These are phyloP conservation scores for Daldinia decipiens DNA, from an alignment of 495 filamentous ascomycete genomes.

Conservation along the genomic window DNA sequence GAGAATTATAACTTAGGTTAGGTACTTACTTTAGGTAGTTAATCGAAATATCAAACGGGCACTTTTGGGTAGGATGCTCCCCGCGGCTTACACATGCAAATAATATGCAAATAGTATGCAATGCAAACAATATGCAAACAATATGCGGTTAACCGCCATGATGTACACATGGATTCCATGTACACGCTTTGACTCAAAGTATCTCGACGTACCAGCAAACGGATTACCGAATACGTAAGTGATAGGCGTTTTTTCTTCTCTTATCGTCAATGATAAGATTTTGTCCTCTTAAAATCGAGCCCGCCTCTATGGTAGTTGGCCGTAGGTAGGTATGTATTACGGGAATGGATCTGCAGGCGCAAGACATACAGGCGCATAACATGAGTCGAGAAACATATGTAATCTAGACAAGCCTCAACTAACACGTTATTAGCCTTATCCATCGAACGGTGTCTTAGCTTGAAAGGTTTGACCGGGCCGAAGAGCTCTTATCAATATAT, in stretches of 20 bases:
- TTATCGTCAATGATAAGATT: slow-evolving; percentile 12
- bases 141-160: slow-evolving; percentile 4
- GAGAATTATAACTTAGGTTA: slow-evolving; percentile 6
- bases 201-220: slow-evolving; percentile 8
- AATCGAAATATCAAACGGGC: neutral
- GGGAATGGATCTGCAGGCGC: slow-evolving; percentile 30
- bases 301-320: neutral
- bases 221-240: slow-evolving; percentile 27
- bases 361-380: slow-evolving; percentile 29
- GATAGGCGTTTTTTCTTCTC: neutral
- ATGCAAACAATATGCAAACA: neutral
- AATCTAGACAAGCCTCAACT: slow-evolving; percentile 7
- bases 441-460: slow-evolving; percentile 8
- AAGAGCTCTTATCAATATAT: slow-evolving; percentile 21
- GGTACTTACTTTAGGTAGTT: neutral
- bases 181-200: slow-evolving; percentile 3
- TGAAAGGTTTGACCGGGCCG: slow-evolving; percentile 14
- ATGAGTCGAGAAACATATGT: neutral
- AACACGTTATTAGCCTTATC: slow-evolving; percentile 17
- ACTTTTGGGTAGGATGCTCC: neutral
- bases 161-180: slow-evolving; percentile 14
- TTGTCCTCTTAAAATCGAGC: neutral
- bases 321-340: slow-evolving; percentile 19
- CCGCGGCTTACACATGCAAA: neutral
- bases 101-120: too few species aligned